Base-by-base conservation (phyloP, 768 basidiomycete species). In the Panaeolus papilionaceus region DNA sequence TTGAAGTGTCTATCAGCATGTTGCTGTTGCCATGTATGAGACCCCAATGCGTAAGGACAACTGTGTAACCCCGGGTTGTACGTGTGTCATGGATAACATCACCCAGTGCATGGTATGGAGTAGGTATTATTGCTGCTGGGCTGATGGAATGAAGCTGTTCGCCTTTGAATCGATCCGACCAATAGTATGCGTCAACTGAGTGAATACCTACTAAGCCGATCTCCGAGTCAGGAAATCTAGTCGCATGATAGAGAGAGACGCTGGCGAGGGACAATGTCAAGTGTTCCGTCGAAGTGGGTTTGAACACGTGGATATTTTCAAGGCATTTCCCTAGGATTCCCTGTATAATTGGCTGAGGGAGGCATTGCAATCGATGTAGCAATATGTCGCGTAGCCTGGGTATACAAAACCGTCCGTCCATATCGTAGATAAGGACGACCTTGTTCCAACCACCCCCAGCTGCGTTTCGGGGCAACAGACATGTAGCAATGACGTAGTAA, bases 181-280 rank as follows among this genome's bases (percentile, higher is more conserved):
- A 95, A 77, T 92, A 87, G 73, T 90, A 93, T 0, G 92, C 75
- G 74, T 89, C 90, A 67, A 93, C 76, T 14, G 93, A 93, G 77
- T 96, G 94, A 58, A 95, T 80, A 10, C 86, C 87, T 42, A 96
- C 77, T 64, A 93, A 71, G 6, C 88, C 89, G 11, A 95, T 82
- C 68, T 89, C 88, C 38, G 80, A 76, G 49, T 85, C 76, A 38
- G 84, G 81, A 67, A 89, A 82, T 64, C 81, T 77, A 18, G 75
- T 73, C 3, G 78, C 73, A 70, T 90, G 87, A 71, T 89, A 89
- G 3, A 76, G 74, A 14, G 88, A 83, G 18, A 96, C 81, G 70
- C 86, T 76, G 23, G 81, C 75, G 68, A 96, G 80, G 12, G 91
- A 89, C 4, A 84, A 83, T 58, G 92, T 92, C 51, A 96, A 86